Base-by-base conservation (phyloP, 208 protist species). In the Trypanosoma vivax region DNA sequence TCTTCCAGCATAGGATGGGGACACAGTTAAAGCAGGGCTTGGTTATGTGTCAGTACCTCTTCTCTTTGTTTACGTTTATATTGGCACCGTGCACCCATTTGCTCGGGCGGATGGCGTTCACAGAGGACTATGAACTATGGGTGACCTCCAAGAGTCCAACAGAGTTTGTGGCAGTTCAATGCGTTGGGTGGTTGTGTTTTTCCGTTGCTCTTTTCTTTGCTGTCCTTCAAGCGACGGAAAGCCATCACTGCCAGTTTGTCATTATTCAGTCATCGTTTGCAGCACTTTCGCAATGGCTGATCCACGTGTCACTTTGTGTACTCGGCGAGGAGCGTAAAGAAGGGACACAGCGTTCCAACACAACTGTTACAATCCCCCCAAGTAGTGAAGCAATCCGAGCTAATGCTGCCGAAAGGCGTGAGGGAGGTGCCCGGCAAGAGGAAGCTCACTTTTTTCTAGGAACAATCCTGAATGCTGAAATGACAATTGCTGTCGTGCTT, bases 81-180 rank as follows among this genome's bases (percentile, higher is more conserved):
- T 51, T 88, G 27, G 79, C 84, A 0, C 64, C 76, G 6, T 68
- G 79, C 21, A 92, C 84, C 1, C 76, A 87, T 51, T 43, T 84
- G 21, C 72, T 82, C 28, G 79, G 84, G 14, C 43, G 71, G 37
- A 61, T 88, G 29, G 38, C 75, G 19, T 80, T 82, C 60, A 74
- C 75, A 24, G 56, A 66, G 43, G 50, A 50, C 27, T 92, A 82
- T 56, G 67, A 53, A 16, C 54, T 92, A 10, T 92, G 76, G 75
- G 61, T 76, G 47, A 75, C 77, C 0, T 80, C 82, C 35, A 60
- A 67, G 25, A 77, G 84, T 35, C 67, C 55, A 29, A 41, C 56
- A 5, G 67, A 86, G 51, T 92, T 84, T 53, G 57, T 88, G 24
- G 35, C 77, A 25, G 37, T 83, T 25, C 84, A 92, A 49, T 51